These are phyloP conservation scores for Neoboletus magnificus DNA, from an alignment of 768 basidiomycete species.

Conservation along the genomic window DNA sequence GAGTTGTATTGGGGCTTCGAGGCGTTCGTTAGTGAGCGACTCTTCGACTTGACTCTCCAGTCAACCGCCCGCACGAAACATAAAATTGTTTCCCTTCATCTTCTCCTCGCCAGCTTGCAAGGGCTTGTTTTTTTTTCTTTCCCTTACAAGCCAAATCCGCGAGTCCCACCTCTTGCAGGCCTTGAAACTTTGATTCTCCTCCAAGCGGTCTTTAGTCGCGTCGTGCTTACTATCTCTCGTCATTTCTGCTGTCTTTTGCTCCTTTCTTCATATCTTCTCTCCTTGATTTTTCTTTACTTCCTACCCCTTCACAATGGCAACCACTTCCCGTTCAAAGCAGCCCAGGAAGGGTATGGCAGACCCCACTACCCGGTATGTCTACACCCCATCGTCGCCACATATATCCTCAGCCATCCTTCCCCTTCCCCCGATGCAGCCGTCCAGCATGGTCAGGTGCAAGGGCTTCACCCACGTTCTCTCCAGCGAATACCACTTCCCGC, in stretches of 20 bases:
- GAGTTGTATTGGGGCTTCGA: slow-evolving; percentile 27
- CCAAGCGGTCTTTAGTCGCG: slow-evolving; percentile 30
- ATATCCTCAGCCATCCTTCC: slow-evolving; percentile 9
- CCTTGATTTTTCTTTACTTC: slow-evolving; percentile 29
- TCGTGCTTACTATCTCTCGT: slow-evolving; percentile 34
- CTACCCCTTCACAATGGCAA: slow-evolving; percentile 48
- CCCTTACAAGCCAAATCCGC: slow-evolving; percentile 21
- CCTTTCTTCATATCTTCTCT: slow-evolving; percentile 23
- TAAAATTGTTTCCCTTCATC: slow-evolving; percentile 26
- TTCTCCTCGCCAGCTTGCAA: slow-evolving; percentile 26
- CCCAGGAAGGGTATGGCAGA: slow-evolving; percentile 62
- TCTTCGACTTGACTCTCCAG: slow-evolving; percentile 28
- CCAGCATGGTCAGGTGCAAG: slow-evolving; percentile 67
- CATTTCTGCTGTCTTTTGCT: slow-evolving; percentile 34
- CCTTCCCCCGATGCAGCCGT: slow-evolving; percentile 31
- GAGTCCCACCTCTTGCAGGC: slow-evolving; percentile 16
- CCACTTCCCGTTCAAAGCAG: slow-evolving; percentile 60
- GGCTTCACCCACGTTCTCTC: slow-evolving; percentile 69
- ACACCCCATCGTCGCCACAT: slow-evolving; percentile 12
- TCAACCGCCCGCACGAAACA: slow-evolving; percentile 28
- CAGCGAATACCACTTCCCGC: slow-evolving; percentile 40
- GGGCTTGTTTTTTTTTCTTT: slow-evolving; percentile 17
- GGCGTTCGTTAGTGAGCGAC: slow-evolving; percentile 29
- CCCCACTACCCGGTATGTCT: slow-evolving; percentile 47
- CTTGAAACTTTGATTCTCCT: slow-evolving; percentile 14